Percentiles rank a stretch among this genome's conserved stretches.
Conservation (phyloP, 2,329 filamentous ascomycete genomes). For the Fonsecaea erecta region DNA sequence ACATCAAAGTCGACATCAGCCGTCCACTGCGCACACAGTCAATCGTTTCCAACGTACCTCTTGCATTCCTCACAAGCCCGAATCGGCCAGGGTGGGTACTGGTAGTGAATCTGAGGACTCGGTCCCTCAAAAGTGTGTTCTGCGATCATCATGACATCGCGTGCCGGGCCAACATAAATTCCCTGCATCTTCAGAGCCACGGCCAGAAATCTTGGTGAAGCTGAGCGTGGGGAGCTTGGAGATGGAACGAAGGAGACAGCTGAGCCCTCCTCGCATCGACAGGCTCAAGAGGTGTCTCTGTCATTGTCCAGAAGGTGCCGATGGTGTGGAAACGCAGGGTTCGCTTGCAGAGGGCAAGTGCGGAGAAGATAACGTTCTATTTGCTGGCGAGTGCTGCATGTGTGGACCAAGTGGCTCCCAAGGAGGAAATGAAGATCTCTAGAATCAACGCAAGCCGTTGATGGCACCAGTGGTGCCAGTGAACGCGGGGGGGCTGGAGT, state of each 20-base stretch:
- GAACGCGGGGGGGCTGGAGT: not conserved
- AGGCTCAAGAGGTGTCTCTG: too few species aligned
- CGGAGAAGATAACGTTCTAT: not conserved
- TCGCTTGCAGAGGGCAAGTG: not conserved
- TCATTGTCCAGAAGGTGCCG: not conserved
- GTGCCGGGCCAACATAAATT: not conserved
- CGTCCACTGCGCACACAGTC: not conserved
- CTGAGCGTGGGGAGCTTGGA: not conserved
- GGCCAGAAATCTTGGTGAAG: not conserved
- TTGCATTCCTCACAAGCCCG: slow-evolving; percentile 15
- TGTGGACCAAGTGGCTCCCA: not conserved
- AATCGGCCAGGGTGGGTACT: not conserved
- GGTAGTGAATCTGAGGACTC: slow-evolving; percentile 3
- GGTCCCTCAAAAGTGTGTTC: not conserved
- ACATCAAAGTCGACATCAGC: not conserved
- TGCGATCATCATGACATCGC: not conserved
- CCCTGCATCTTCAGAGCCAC: not conserved
- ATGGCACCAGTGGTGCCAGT: too few species aligned
- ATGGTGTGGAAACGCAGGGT: not conserved
- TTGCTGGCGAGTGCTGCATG: not conserved
- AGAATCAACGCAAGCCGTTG: not conserved
- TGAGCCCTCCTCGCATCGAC: not conserved
- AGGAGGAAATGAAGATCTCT: not conserved
- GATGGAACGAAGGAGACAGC: not conserved
- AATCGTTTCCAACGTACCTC: not conserved